Percentiles rank a stretch among this genome's conserved stretches.
Conservation (phyloP, 140 eudicot genomes). For the Flaveria floridana region DNA sequence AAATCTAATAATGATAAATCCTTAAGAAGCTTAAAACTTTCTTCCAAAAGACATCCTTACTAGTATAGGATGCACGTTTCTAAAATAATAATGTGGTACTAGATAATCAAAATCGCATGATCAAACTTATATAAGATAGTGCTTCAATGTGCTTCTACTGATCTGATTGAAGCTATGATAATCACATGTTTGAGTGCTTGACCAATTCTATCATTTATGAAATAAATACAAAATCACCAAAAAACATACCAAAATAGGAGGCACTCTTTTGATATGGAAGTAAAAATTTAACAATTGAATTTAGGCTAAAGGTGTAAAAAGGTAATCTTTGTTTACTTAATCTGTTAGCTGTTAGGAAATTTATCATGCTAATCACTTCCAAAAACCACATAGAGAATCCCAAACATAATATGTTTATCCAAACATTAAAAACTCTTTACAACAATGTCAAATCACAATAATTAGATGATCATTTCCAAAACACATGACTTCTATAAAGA, state of each 20-base stretch:
- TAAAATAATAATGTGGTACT: background rate
- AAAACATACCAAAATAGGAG: background rate
- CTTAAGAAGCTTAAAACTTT: background rate
- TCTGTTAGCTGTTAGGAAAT: background rate
- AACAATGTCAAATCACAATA: background rate
- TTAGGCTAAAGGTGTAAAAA: background rate
- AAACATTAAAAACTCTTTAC: background rate
- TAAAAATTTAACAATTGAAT: background rate
- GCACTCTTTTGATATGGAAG: background rate
- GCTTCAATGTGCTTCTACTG: background rate
- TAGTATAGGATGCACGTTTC: background rate
- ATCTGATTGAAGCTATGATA: background rate
- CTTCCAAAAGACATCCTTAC: background rate
- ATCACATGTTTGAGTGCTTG: background rate
- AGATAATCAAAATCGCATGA: background rate
- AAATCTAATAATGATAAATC: background rate
- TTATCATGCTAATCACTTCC: background rate
- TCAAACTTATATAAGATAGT: background rate
- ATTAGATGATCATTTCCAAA: conserved; percentile 2
- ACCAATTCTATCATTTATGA: background rate
- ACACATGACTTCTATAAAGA: background rate
- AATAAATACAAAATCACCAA: background rate
- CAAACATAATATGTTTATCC: background rate
- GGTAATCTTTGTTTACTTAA: background rate
- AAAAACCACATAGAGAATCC: background rate